These are phyloP conservation scores for Sodiomyces alkalinus DNA, from an alignment of 2,329 filamentous ascomycete genomes.

Conservation along the genomic window DNA sequence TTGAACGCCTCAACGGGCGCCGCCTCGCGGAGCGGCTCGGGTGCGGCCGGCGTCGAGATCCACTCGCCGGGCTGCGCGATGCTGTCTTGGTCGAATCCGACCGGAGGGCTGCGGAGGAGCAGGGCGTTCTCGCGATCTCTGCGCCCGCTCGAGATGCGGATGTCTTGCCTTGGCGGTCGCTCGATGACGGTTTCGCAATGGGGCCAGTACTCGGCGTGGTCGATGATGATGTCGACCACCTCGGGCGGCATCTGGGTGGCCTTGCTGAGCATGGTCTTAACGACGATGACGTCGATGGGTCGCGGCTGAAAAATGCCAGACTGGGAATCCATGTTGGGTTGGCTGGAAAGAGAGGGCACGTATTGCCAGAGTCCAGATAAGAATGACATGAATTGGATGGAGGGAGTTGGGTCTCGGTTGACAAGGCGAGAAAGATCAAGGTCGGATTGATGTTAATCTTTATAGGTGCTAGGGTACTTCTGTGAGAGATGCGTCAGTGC, in stretches of 20 bases:
- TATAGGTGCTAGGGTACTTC: too few species aligned
- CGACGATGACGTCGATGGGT: constrained; percentile 31
- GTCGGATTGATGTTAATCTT: too few species aligned
- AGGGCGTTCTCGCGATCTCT: constrained; percentile 15
- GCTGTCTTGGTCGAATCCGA: constrained; percentile 17
- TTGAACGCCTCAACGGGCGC: constrained; percentile 14
- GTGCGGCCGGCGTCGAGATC: constrained; percentile 1
- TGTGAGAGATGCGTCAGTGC: too few species aligned
- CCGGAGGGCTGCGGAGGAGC: constrained; percentile 21
- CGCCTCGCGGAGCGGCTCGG: constrained; percentile 1
- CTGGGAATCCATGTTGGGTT: too few species aligned
- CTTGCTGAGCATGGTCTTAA: constrained; percentile 30
- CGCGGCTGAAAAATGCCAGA: too few species aligned
- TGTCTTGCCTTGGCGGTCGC: constrained; percentile 6
- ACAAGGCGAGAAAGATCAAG: too few species aligned
- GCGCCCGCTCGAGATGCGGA: constrained; percentile 12
- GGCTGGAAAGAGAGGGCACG: too few species aligned
- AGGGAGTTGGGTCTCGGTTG: too few species aligned
- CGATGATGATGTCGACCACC: constrained; percentile 38
- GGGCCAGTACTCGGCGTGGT: constrained; percentile 49
- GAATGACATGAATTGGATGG: too few species aligned
- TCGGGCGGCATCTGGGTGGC: constrained; percentile 33
- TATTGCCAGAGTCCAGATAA: too few species aligned
- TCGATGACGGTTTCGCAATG: constrained; percentile 23
- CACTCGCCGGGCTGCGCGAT: background rate